Evolutionary conservation across 768 basidiomycete species (phyloP), one percentile per base, ranked within the genome.

Genomic region (Phylloporus scabripes): DNA sequence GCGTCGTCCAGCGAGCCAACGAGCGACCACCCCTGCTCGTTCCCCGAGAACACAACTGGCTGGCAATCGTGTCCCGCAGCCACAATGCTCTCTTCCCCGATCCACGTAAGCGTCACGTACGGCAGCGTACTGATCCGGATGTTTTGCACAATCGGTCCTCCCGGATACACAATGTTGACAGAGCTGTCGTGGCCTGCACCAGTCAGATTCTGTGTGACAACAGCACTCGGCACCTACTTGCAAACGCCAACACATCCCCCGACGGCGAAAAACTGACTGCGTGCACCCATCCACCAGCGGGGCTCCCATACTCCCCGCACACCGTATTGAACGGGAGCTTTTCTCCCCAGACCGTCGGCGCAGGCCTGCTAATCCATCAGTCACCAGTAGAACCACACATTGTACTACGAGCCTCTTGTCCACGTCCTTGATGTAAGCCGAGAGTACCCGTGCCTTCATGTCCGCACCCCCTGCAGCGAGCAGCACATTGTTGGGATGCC

Each of bases 401-500:
- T 10, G n/a, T 43, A 20, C 6, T 21, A 62, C 75, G 55, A 56
- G 87, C 95, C 84, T 88, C 61, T 89, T 82, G 64, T 99, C 96
- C 18, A 97, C 84, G 59, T 96, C 96, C 74, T 99, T 99, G 73
- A 98, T 94, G 69, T 92, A 98, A 4, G 93, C 96, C 1, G 94
- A 97, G 69, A 98, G 90, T 7, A 99, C 96, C 17, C 94, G 81
- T 10, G 96, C 96, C 70, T 95, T 95, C 82, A 92, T 92, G 63
- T 99, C 96, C 0, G 95, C 93, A 50, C 91, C 85, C n/a, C 96
- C 96, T 31, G 95, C 88, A 4, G 95, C 96, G 23, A 99, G 82
- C 6, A 99, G 75, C 12, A 98, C 94, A 64, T 96, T 98, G 76
- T 98, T 98, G 23, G 96, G 94, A 65, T 99, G 96, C 96, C 96